Conservation (phyloP, 1,284 basidiomycete species). For the Rhodotorula sp. region DNA sequence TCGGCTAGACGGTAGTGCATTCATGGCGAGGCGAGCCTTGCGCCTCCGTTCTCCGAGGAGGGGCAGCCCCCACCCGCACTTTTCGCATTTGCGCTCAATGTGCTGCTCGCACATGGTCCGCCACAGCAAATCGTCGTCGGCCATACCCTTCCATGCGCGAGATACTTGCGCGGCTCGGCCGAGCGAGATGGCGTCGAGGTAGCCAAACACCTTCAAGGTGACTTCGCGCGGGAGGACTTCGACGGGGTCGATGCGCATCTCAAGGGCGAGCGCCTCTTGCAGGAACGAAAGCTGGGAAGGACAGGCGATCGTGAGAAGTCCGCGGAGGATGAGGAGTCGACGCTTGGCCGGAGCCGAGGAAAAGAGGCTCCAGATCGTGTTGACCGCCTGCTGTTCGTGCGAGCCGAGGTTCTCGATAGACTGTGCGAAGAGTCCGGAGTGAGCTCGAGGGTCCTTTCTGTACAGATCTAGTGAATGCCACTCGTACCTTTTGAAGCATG, state of each 20-base stretch:
- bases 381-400: conserved; percentile 83
- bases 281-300: conserved; percentile 98
- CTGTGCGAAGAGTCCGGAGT: conserved; percentile 54
- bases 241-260: conserved; percentile 96
- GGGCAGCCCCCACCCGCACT: conserved; percentile 97
- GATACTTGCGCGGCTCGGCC: conserved; percentile 94
- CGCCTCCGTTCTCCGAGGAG: conserved; percentile 69
- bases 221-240: conserved; percentile 86
- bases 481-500: conserved; percentile 82
- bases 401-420: conserved; percentile 89
- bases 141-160: conserved; percentile 78
- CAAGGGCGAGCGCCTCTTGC: conserved; percentile 81
- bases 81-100: conserved; percentile 93
- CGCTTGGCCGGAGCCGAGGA: conserved; percentile 88
- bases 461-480: not conserved
- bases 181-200: conserved; percentile 92
- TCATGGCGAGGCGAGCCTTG: conserved; percentile 37
- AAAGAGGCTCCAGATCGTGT: conserved; percentile 93
- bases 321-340: conserved; percentile 89
- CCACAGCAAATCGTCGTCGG: conserved; percentile 96
- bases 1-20: conserved; percentile 22
- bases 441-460: not conserved
- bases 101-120: conserved; percentile 97
- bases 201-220: conserved; percentile 80
- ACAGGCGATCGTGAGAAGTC: conserved; percentile 99